A percentile compares a stretch with the other conserved stretches of the same genome.
Evolutionary conservation across 495 filamentous ascomycete species (phyloP).

Genomic region (Xylaria flabelliformis): DNA sequence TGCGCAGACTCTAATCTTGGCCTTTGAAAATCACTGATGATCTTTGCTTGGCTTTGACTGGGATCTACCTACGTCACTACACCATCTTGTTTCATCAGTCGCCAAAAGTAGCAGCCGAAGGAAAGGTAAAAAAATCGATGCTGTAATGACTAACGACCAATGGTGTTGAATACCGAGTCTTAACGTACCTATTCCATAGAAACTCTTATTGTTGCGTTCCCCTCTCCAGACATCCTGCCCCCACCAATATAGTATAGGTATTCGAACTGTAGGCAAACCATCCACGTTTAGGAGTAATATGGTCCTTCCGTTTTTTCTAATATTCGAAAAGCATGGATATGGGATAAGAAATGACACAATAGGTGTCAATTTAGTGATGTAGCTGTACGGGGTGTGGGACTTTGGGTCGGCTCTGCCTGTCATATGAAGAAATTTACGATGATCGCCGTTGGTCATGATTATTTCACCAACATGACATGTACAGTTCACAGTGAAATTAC

Average conservation of each 20-base stretch:
- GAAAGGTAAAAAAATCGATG: neutral
- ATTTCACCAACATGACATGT: slow-evolving; percentile 3
- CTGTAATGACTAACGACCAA: neutral
- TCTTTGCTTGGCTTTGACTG: slow-evolving; percentile 5
- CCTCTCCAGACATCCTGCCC: too few species aligned
- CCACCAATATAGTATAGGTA: too few species aligned
- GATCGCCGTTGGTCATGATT: slow-evolving; percentile 1
- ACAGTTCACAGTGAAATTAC: neutral
- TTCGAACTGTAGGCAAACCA: too few species aligned
- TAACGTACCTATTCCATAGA: neutral
- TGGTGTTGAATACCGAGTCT: neutral
- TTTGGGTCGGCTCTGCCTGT: neutral
- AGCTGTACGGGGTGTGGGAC: too few species aligned
- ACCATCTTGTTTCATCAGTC: slow-evolving; percentile 1
- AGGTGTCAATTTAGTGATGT: too few species aligned
- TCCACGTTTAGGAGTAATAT: too few species aligned
- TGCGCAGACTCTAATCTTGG: slow-evolving; percentile 12
- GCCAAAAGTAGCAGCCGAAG: neutral
- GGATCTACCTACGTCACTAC: slow-evolving; percentile 18
- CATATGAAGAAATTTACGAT: neutral
- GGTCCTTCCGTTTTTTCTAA: too few species aligned
- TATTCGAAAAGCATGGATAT: too few species aligned
- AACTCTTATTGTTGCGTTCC: too few species aligned
- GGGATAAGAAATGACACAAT: too few species aligned
- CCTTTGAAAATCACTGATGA: slow-evolving; percentile 15